These are phyloP conservation scores for Lasiosphaeria miniovina DNA, from an alignment of 495 filamentous ascomycete genomes.

Conservation along the genomic window DNA sequence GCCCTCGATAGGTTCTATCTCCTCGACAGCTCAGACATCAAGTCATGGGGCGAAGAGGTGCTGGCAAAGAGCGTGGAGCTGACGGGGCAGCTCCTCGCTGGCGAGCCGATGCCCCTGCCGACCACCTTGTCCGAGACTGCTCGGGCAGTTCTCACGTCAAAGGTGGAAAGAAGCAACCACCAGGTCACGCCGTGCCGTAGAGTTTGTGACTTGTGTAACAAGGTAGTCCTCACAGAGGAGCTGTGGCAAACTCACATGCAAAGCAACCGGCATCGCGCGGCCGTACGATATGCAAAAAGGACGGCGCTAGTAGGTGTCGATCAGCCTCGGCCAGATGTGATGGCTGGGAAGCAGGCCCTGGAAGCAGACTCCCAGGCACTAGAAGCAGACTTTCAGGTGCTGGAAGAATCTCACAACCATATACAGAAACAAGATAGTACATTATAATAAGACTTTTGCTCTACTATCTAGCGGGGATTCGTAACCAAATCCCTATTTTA, in stretches of 20 bases:
- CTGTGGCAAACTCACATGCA: conserved; percentile 75
- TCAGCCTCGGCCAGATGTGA: conserved; percentile 1
- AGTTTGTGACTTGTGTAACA: conserved; percentile 69
- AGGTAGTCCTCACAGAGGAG: conserved; percentile 63
- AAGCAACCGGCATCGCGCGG: conserved; percentile 56
- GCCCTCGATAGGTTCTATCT: conserved; percentile 61
- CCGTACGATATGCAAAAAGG: conserved; percentile 20
- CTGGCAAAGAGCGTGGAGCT: conserved; percentile 60
- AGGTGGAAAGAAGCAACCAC: conserved; percentile 48
- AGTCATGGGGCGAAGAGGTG: conserved; percentile 57
- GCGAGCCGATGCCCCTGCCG: conserved; percentile 56
- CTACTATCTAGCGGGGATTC: too few species aligned
- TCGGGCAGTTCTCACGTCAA: conserved; percentile 50
- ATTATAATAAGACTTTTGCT: neutral
- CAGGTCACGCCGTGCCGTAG: conserved; percentile 49
- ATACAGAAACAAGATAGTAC: neutral
- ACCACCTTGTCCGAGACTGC: conserved; percentile 59
- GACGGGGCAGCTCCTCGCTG: conserved; percentile 56
- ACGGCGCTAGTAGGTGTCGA: conserved; percentile 28
- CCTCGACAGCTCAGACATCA: conserved; percentile 67
- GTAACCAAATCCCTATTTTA: too few species aligned
- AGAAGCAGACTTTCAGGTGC: too few species aligned
- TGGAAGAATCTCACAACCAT: too few species aligned
- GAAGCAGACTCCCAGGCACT: too few species aligned
- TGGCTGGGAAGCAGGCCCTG: neutral